Base-by-base conservation (phyloP, 2,329 filamentous ascomycete species). In the Hymenotorrendiella dingleyae region DNA sequence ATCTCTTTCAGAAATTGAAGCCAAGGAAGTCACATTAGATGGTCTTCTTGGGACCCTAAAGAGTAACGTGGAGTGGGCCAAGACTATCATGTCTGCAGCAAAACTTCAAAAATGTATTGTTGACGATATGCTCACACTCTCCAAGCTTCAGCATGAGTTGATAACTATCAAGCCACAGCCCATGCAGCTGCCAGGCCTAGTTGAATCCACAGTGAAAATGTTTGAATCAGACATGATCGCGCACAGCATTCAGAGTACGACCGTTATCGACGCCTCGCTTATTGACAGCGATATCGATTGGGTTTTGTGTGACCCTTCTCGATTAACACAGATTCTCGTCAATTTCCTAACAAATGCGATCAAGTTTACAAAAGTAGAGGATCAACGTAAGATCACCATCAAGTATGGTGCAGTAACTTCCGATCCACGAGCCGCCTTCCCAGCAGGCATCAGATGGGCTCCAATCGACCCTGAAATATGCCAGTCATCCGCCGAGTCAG, bases 321-420 rank as follows among this genome's bases (percentile, higher is more conserved):
- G 86, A 19, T 78, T 91, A 37, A 74, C 85, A 39, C 86, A 91
- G 61, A 82, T 90, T 1, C 68, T 90, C 3, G 88, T 91, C 60
- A 91, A 91, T 54, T 71, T 91, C 1, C 75, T 86, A 7, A 86
- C 84, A 6, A 91, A 91, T 55, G 84, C 85, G 0, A 81, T 91
- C 61, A 91, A 91, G 55, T 91, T 90, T 57, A 91, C 86, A 1
- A 79, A 79, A 26, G 71, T 71, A 0, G 76, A 81, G 14, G 69
- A 71, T 12, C 74, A 68, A 10, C 73, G 80, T 6, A 75, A 76
- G 30, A 72, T 79, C 24, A 64, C 64, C 1, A 66, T 78, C 2
- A 64, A 61, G 7, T 40, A 49, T 30, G 42, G 42, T 61, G 39
- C 23, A 9, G 35, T 29, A 12, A 29, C 10, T 21, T 54, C 23